Percentiles rank a stretch among this genome's conserved stretches.
Evolutionary conservation across 768 basidiomycete species (phyloP).

Genomic region (Wakefieldia striispora): DNA sequence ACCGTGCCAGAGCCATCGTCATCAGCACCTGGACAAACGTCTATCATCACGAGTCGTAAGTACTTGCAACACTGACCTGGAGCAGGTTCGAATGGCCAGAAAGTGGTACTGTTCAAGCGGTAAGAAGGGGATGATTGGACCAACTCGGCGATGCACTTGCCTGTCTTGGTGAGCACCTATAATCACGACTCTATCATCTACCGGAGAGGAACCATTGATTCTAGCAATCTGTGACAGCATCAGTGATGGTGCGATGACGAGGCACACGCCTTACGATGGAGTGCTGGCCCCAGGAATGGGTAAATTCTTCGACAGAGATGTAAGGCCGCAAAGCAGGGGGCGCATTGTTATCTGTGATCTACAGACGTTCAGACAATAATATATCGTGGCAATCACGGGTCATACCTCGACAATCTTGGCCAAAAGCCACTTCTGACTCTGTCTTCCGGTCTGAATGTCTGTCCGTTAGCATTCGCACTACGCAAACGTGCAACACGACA

Average conservation of each 20-base stretch:
- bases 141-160: conserved; percentile 29
- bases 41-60: background rate
- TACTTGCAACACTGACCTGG: conserved; percentile 49
- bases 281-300: conserved; percentile 85
- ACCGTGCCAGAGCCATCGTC: conserved; percentile 47
- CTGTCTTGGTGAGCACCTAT: conserved; percentile 85
- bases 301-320: conserved; percentile 71
- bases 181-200: conserved; percentile 62
- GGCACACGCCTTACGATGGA: conserved; percentile 50
- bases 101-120: conserved; percentile 51
- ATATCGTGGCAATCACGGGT: background rate
- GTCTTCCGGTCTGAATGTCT: conserved; percentile 55
- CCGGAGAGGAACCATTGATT: conserved; percentile 68
- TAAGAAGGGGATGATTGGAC: conserved; percentile 1
- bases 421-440: conserved; percentile 79
- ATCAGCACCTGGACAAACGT: conserved; percentile 34
- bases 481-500: conserved; percentile 11
- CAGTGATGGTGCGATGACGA: background rate
- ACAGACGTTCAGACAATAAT: conserved; percentile 3
- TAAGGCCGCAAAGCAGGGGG: conserved; percentile 49
- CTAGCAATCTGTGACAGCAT: conserved; percentile 55
- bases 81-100: conserved; percentile 75
- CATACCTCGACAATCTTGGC: conserved; percentile 62
- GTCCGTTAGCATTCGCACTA: conserved; percentile 13
- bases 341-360: conserved; percentile 68